phyloP scores from a whole-genome alignment of 2,329 filamentous ascomycete species.

The Chalaropsis thielavioides region DNA sequence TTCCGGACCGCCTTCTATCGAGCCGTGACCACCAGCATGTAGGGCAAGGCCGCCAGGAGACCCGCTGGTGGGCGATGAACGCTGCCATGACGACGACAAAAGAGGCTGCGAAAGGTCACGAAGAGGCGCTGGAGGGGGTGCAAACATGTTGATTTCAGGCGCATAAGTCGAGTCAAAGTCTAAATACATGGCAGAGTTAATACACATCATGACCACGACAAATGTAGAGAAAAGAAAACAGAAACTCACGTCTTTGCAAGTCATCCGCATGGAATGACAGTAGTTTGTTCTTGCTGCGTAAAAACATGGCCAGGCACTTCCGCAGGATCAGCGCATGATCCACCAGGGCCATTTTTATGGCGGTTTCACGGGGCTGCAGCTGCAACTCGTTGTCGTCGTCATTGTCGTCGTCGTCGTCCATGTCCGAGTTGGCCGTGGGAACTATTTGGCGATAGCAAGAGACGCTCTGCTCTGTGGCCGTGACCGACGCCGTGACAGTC shows the following conservation, averaged over 20 bases:
- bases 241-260: constrained; percentile 47
- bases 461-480: constrained; percentile 61
- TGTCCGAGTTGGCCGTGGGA: constrained; percentile 33
- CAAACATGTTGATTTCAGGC: constrained; percentile 49
- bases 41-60: neutral
- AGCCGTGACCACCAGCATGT: neutral
- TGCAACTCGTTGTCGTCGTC: constrained; percentile 35
- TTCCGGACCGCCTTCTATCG: constrained; percentile 9
- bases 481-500: constrained; percentile 62
- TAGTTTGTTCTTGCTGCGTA: constrained; percentile 45
- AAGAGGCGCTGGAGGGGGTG: constrained; percentile 34
- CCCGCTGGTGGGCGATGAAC: constrained; percentile 14
- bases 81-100: constrained; percentile 19
- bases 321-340: constrained; percentile 84
- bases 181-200: constrained; percentile 23
- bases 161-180: constrained; percentile 50
- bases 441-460: constrained; percentile 64
- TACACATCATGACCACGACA: neutral
- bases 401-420: constrained; percentile 21
- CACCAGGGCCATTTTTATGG: constrained; percentile 69
- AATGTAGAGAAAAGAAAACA: neutral
- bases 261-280: constrained; percentile 43
- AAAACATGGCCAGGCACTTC: constrained; percentile 58
- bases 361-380: constrained; percentile 51
- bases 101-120: constrained; percentile 35